Base-by-base conservation (phyloP, 148 eudicot species). In the Rhododendron williamsianum region DNA sequence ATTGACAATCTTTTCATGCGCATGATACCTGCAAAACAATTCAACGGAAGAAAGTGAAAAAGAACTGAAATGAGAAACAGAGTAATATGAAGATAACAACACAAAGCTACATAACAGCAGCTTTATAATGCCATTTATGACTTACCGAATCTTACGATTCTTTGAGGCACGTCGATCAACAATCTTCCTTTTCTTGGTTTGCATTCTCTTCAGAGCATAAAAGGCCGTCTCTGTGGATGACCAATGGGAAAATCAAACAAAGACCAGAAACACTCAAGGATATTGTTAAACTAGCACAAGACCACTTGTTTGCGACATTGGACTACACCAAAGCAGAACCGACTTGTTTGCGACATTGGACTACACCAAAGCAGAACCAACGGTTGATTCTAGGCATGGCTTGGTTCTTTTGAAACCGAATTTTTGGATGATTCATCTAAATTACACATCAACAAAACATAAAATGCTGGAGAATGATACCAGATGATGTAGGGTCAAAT, bases 161-260 rank as follows among this genome's bases (percentile, higher is more conserved):
- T 96, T 96, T 81, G 99, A 96, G 80, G 99, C 98, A 87, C 98
- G 94, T 19, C 97, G 92, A 86, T 95, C 98, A 11, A 94, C 98
- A 71, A 91, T 86, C 85, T 96, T 96, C 80, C 99, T 88, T 86
- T 95, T 96, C 93, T 93, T 94, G 27, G 98, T 90, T 86, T 96
- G 98, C 79, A 91, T 69, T 84, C 91, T 93, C 86, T 93, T 96
- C 78, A 92, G 81, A 72, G 95, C 92, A 89, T 96, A 94, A 83
- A 92, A 95, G 25, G 94, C 94, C 8, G 92, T 72, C 86, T 93
- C 98, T 96, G 97, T 82, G 33, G 81, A 82, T 58, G 71, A 21
- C 15, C 81, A 84, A 49, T 69, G n/a, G 49, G 49, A 21, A n/a
- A 78, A 58, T 19, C 10, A 38, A 6, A 18, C 45, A 16, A 73